Percentiles rank a stretch among this genome's conserved stretches.
Conservation (phyloP, 1,284 basidiomycete species). For the Rhodotorula sp. region DNA sequence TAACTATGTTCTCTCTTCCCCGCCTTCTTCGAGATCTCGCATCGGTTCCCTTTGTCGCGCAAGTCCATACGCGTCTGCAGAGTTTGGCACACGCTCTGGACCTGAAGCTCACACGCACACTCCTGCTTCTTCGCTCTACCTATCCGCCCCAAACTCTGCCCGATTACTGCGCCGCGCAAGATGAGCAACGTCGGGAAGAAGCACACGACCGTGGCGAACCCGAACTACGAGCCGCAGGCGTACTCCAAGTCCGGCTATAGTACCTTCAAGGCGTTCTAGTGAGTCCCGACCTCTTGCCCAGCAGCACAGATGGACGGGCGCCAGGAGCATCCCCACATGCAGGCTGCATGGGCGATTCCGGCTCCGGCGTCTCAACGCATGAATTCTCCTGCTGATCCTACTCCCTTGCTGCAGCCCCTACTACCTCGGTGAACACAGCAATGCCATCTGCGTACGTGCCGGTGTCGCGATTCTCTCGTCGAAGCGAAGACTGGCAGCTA, state of each 20-base stretch:
- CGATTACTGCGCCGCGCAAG: neutral
- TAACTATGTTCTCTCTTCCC: neutral
- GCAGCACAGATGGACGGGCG: no score
- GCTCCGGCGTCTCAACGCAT: no score
- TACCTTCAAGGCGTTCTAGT: slow-evolving; percentile 26
- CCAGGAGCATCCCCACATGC: neutral
- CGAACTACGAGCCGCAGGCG: slow-evolving; percentile 16
- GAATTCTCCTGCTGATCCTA: neutral
- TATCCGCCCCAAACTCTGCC: neutral
- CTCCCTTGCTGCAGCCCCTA: slow-evolving; percentile 12
- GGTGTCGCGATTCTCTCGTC: no score
- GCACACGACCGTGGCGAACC: slow-evolving; percentile 3
- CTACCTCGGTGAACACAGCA: slow-evolving; percentile 29
- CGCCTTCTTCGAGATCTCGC: no score
- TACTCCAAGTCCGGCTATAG: slow-evolving; percentile 19
- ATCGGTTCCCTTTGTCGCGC: neutral
- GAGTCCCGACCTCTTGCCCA: neutral
- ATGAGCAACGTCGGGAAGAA: slow-evolving; percentile 4
- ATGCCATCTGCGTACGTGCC: slow-evolving; percentile 6
- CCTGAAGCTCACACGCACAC: no score
- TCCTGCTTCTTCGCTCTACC: no score
- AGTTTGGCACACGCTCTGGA: neutral
- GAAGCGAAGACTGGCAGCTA: neutral
- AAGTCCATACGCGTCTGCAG: neutral
- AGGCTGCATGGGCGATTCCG: no score